Evolutionary conservation across 2,329 filamentous ascomycete species (phyloP), one percentile per base, ranked within the genome.

Genomic region (Aspergillus phoenicis): DNA sequence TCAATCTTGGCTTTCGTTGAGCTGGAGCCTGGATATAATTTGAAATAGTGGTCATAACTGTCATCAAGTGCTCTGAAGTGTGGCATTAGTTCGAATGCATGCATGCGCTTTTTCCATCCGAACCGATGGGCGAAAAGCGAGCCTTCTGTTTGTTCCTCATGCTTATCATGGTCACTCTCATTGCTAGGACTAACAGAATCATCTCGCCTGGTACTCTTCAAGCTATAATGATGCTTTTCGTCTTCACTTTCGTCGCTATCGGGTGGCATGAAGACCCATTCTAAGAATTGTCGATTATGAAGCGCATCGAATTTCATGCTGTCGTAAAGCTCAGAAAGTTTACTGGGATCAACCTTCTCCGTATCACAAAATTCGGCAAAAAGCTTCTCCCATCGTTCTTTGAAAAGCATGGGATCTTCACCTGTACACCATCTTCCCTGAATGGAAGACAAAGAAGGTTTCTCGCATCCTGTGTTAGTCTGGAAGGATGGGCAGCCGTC

Each of bases 271-370:
- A 99, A 99, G 0, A 97, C 90, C 91, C 95, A 98, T 76, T 99
- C 95, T 4, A 99, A 81, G 71, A 99, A 99, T 64, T 93, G 91
- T 2, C 95, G 88, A 73, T 99, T 99, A 78, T 99, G 96, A 13
- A 99, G 83, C 1, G 95, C 95, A 75, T 99, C 95, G 66, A 98
- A 99, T 77, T 99, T 99, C 95, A 99, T 98, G 20, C 94, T 98
- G 76, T 99, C 95, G 75, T 99, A 99, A 2, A 99, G 85, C 79
- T 99, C 95, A 5, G 93, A 97, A 64, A 99, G 94, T 81, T 99
- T 99, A 82, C 93, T 97, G 17, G 96, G 96, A 76, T 99, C 95
- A 17, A 98, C 93, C 81, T 99, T 99, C 71, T 99, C 95, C 1
- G 91, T 90, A 75, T 99, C 96, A 66, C 91, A 95, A 71, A 99